These are phyloP conservation scores for Scutellospora calospora DNA, from an alignment of 371 early-diverging fungal species.

Conservation along the genomic window DNA sequence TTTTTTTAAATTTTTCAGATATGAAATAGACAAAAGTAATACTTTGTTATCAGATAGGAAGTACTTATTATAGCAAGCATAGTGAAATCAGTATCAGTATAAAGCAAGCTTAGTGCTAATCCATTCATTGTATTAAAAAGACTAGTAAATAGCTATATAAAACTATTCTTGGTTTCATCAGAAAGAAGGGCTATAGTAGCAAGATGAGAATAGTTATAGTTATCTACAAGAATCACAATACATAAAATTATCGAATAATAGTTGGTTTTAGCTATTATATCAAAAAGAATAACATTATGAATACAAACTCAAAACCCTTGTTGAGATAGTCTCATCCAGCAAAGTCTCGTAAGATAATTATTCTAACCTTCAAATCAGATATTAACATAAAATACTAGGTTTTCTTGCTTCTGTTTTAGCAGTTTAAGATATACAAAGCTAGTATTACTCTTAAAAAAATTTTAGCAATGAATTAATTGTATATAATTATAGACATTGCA, in stretches of 20 bases:
- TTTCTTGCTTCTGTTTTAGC: slow-evolving; percentile 1
- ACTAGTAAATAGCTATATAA: no score
- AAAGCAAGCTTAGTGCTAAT: no score
- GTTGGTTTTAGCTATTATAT: neutral
- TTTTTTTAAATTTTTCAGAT: neutral
- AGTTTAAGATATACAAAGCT: neutral
- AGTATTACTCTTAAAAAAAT: neutral
- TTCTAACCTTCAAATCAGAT: neutral
- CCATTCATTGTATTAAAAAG: no score
- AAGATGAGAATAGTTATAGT: neutral
- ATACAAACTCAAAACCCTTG: neutral
- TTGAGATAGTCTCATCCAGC: slow-evolving; percentile 14
- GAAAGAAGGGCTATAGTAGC: no score
- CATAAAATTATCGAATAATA: neutral
- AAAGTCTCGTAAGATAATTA: neutral
- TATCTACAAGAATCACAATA: neutral
- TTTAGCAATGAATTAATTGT: neutral
- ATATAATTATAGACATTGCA: neutral
- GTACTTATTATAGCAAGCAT: no score
- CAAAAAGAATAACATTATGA: neutral
- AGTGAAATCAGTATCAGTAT: no score
- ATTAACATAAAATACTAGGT: neutral
- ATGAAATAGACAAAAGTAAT: no score
- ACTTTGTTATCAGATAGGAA: no score
- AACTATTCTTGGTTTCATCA: no score